Base-by-base conservation (phyloP, 441 rosid genomes). In the Daphne laureola region DNA sequence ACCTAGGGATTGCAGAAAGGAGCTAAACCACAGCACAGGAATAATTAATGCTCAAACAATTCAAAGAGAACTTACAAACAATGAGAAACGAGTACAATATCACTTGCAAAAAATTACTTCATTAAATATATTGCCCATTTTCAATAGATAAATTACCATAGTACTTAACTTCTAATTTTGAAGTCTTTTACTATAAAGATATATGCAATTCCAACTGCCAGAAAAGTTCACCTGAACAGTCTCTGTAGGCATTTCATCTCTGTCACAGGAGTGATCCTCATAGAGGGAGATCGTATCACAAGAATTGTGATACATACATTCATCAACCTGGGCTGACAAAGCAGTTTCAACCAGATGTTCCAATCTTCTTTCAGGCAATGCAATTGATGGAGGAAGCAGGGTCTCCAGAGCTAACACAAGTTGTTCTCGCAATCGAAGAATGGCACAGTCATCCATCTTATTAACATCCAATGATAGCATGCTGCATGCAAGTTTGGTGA, bases 241-340 rank as follows among this genome's bases (percentile, higher is more conserved):
- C 78, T 82, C 79, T 8, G 82, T 78, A 17, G 98, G 98, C 46
- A 87, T 73, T 64, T 82, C 88, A 60, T 86, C 80, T 70, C 84
- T 81, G 26, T 78, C 67, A 45, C 95, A 91, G 52, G 71, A 67
- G 61, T 87, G 93, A 64, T 87, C 95, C 78, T 76, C 74, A 27
- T 70, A 86, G 46, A 91, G 79, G 2, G 95, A 91, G 31, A 82
- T 70, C 5, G 35, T 61, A 57, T 56, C 84, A 26, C 49, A 14
- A 45, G 80, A 71, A 69, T 87, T 86, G 67, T 87, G 98, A 77
- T 81, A 82, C 58, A 72, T 11, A 67, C 98, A 91, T 1, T 65
- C 62, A 68, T 87, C 87, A 64, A 85, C 66, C 65, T 85, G 90
- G 38, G 86, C 63, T 46, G 71, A 55, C 55, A 86, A 68, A 49